Base-by-base conservation (phyloP, 768 basidiomycete species). In the Russula sp. region DNA sequence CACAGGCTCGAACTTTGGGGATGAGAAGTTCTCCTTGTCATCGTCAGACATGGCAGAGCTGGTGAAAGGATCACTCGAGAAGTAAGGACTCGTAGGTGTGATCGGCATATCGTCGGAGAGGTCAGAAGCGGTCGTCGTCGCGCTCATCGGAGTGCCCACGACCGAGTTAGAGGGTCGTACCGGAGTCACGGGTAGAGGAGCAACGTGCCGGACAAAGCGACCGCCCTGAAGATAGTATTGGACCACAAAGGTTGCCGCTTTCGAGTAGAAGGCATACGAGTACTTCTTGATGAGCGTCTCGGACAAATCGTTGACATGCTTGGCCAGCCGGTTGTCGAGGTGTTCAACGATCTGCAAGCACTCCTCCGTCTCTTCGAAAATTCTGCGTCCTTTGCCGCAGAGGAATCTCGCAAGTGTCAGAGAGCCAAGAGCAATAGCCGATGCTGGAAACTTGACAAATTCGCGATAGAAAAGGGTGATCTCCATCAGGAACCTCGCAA, bases 401-500 rank as follows among this genome's bases (percentile, higher is more conserved):
- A 98, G 81, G 77, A 83, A 90, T 54, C 94, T 84, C 5, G 97
- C 90, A 49, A 98, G 82, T 6, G 91, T 88, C 67, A 98, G 78
- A 22, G 94, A 83, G 53, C 90, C 97, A n/a, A 85, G 76, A 38
- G 97, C 96, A 70, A 98, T 88, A 45, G 89, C 82, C 1, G 91
- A 95, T 2, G 96, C 86, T 8, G 85, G 77, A 71, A 85, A 89
- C 69, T 85, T 85, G 74, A 97, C 80, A 74, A 95, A 98, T 72
- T 98, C 97, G 61, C 93, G 87, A 75, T 98, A 90, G 79, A 98
- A 98, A 55, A 99, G 84, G 35, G 97, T 98, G 70, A 98, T 93
- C 75, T 99, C 97, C 97, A 99, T 99, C 72, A 98, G 75, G 79
- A 98, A 99, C 52, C 97, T 86, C 3, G 97, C 93, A 65, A 98